Conservation (phyloP, 2,329 filamentous ascomycete species). For the Pseudomassariella vexata region DNA sequence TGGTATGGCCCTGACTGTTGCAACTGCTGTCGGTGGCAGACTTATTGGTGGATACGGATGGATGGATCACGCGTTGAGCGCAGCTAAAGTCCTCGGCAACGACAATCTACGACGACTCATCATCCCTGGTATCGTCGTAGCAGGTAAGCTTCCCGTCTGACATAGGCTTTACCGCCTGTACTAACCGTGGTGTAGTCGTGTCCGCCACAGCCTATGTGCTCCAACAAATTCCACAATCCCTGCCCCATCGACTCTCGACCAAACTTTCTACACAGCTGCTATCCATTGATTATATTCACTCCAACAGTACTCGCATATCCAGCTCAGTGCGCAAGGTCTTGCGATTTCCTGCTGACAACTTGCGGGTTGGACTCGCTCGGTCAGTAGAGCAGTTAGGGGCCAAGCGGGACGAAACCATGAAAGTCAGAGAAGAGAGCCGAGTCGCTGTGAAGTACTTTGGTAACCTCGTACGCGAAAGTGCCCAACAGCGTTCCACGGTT, state of each 20-base stretch:
- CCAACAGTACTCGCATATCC: constrained; percentile 79
- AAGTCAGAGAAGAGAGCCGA: constrained; percentile 77
- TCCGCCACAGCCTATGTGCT: constrained; percentile 76
- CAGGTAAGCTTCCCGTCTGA: constrained; percentile 75
- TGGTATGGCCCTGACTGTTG: constrained; percentile 88
- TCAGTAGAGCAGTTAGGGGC: constrained; percentile 77
- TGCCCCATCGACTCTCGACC: constrained; percentile 76
- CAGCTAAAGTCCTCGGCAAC: constrained; percentile 72
- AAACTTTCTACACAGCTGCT: constrained; percentile 80
- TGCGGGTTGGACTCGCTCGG: constrained; percentile 76
- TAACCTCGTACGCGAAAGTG: constrained; percentile 68
- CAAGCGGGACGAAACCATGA: constrained; percentile 76
- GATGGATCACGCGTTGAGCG: constrained; percentile 81
- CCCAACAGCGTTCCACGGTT: constrained; percentile 43
- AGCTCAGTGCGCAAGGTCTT: constrained; percentile 83
- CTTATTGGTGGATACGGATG: constrained; percentile 80
- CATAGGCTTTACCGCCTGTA: no score
- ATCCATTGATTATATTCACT: constrained; percentile 86
- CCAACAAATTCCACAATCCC: constrained; percentile 79
- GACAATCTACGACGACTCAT: constrained; percentile 77
- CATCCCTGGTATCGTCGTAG: constrained; percentile 71
- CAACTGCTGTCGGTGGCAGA: constrained; percentile 76
- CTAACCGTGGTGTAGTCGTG: constrained; percentile 50
- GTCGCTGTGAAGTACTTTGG: constrained; percentile 85
- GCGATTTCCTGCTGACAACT: constrained; percentile 77